Evolutionary conservation across 805 yeast species (phyloP).

Genomic region (Blastobotrys mokoenaii): DNA sequence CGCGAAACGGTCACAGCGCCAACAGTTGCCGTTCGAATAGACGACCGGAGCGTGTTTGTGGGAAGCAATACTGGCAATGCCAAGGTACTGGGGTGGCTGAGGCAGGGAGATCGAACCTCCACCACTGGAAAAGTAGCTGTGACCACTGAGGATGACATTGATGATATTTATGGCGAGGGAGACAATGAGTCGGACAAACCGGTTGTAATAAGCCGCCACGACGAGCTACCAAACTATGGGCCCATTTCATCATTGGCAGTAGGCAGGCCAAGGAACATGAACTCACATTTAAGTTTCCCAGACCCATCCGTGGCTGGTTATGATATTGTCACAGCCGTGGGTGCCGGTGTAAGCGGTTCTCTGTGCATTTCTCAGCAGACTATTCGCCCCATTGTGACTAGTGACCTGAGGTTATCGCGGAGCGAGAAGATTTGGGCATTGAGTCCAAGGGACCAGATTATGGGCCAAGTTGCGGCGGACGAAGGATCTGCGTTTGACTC

Average conservation of each 20-base stretch:
- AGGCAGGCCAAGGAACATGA: slow-evolving; percentile 50
- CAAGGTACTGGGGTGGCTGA: slow-evolving; percentile 37
- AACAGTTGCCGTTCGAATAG: slow-evolving; percentile 33
- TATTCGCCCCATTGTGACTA: slow-evolving; percentile 56
- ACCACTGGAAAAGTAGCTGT: slow-evolving; percentile 5
- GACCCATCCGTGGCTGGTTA: slow-evolving; percentile 62
- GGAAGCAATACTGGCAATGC: slow-evolving; percentile 56
- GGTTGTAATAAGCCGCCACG: slow-evolving; percentile 30
- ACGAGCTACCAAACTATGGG: slow-evolving; percentile 55
- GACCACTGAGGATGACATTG: slow-evolving; percentile 20
- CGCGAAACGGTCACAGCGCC: slow-evolving; percentile 28
- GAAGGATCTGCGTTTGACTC: slow-evolving; percentile 36
- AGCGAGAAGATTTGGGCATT: slow-evolving; percentile 73
- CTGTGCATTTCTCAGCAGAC: slow-evolving; percentile 59
- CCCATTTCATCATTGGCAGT: slow-evolving; percentile 63
- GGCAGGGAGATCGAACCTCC: slow-evolving; percentile 10
- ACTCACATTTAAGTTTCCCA: slow-evolving; percentile 48
- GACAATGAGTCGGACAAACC: slow-evolving; percentile 29
- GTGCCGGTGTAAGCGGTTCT: slow-evolving; percentile 47
- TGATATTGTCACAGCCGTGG: slow-evolving; percentile 63
- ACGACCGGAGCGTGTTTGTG: slow-evolving; percentile 42
- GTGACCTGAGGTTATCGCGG: slow-evolving; percentile 63
- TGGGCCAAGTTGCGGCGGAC: slow-evolving; percentile 12
- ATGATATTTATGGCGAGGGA: slow-evolving; percentile 40
- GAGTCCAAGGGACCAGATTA: slow-evolving; percentile 14